Conservation (phyloP, 2,329 filamentous ascomycete genomes). For the Cryphonectria naterciae region DNA sequence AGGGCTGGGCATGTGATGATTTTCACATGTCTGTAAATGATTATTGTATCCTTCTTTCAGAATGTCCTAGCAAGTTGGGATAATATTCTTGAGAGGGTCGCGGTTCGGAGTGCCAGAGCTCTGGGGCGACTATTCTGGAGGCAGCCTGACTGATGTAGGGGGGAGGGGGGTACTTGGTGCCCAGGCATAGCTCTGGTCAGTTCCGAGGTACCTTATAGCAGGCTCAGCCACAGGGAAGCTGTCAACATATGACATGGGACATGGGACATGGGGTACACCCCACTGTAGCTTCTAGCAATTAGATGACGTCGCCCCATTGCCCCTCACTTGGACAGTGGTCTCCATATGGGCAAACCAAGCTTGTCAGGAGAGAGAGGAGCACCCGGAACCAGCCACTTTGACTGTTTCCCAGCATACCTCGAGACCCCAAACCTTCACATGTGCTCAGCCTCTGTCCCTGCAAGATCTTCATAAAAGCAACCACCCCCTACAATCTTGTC, state of each 20-base stretch:
- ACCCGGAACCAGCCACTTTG: slow-evolving; percentile 3
- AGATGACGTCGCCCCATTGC: slow-evolving; percentile 30
- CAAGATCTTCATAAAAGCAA: slow-evolving; percentile 7
- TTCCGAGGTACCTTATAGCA: neutral
- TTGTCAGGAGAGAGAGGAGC: slow-evolving; percentile 4
- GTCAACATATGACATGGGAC: slow-evolving; percentile 5
- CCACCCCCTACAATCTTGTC: neutral
- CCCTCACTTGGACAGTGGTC: slow-evolving; percentile 14
- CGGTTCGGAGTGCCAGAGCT: neutral
- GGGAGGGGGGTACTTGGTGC: neutral
- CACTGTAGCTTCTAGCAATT: slow-evolving; percentile 25
- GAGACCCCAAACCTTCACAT: slow-evolving; percentile 4
- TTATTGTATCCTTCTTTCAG: neutral
- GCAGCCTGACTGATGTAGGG: neutral
- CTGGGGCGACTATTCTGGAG: neutral
- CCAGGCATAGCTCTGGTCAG: neutral
- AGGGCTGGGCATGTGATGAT: neutral
- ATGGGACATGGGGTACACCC: slow-evolving; percentile 3
- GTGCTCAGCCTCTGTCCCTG: neutral
- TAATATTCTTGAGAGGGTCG: neutral
- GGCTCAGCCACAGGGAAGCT: neutral
- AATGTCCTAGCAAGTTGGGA: neutral
- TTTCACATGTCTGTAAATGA: neutral
- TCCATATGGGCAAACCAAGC: neutral
- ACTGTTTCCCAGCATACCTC: slow-evolving; percentile 2